Base-by-base conservation (phyloP, 2,329 filamentous ascomycete species). In the Ophiocordyceps camponoti-rufipedis region DNA sequence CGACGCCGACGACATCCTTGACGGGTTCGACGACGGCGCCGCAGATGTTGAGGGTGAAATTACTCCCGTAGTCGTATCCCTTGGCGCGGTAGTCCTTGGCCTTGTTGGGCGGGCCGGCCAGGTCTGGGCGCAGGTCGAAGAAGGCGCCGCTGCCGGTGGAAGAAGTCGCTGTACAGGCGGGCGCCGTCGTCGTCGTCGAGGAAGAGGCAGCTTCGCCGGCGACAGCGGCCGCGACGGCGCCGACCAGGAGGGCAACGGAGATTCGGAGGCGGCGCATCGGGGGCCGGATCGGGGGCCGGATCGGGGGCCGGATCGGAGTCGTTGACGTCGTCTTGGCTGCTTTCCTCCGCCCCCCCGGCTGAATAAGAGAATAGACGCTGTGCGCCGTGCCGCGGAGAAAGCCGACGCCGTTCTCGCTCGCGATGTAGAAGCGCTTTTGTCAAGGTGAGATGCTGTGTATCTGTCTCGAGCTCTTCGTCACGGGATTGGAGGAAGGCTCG, bases 31-130 rank as follows among this genome's bases (percentile, higher is more conserved):
- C 72, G n/a, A 88, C 81, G 1, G 82, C 69, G 33, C 72, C 78
- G 65, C 85, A 91, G 53, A 91, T 80, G 63, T 91, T 91, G 54
- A 89, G 58, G 2, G 84, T 89, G 56, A 91, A 91, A 65, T 89
- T 89, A 51, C 77, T 75, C 50, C 75, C 77, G 53, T 87, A 85
- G 62, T 89, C 85, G 59, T 78, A 82, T 32, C 85, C 85, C 48
- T 73, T 74, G 8, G 81, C 77, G 50, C 76, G 70, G 59, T 78
- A 78, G 56, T 78, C 73, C 31, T 65, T 62, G 10, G 62, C 66
- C 42, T 71, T 64, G 19, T 64, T 59, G 5, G 62, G 57, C 14
- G 58, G 54, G 28, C 68, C 56, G 29, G 72, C 74, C 33, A 63
- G 71, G 52, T 75, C 73, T 3, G 71, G 69, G 28, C 73, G 66